phyloP scores from a whole-genome alignment of 495 filamentous ascomycete genomes.

The Talaromyces thailandensis region DNA sequence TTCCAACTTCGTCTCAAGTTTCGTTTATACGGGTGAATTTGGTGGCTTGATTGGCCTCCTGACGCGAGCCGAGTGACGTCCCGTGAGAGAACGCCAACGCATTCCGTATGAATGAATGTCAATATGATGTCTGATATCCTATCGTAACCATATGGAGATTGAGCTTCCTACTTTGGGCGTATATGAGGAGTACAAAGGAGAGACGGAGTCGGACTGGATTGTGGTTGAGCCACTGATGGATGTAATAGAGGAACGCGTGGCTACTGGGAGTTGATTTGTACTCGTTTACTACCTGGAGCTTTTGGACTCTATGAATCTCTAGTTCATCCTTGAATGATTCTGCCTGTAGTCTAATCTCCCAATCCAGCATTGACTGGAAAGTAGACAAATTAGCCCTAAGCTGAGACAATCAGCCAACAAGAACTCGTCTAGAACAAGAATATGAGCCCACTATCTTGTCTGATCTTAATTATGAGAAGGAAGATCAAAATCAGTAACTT shows the following conservation, averaged over 20 bases:
- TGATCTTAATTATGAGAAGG: too few species aligned
- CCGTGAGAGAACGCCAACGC: not conserved
- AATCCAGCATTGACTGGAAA: not conserved
- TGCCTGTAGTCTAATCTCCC: not conserved
- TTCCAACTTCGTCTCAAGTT: not conserved
- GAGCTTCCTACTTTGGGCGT: conserved; percentile 29
- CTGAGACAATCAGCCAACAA: too few species aligned
- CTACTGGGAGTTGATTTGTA: not conserved
- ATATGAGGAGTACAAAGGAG: conserved; percentile 3
- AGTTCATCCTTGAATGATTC: not conserved
- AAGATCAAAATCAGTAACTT: too few species aligned
- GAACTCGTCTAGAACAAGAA: too few species aligned
- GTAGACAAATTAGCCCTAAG: not conserved
- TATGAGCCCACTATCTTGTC: too few species aligned
- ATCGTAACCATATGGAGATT: conserved; percentile 34
- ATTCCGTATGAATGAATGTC: not conserved
- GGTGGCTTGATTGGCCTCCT: not conserved
- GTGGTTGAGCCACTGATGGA: not conserved
- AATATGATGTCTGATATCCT: not conserved
- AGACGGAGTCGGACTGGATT: not conserved
- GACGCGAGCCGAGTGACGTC: not conserved
- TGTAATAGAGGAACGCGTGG: not conserved
- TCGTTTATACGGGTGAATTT: not conserved
- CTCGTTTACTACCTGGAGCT: not conserved
- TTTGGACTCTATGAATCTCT: not conserved